Evolutionary conservation across 2,329 filamentous ascomycete genomes (phyloP), one percentile per base, ranked within the genome.

Genomic region (Verruconis gallopava): DNA sequence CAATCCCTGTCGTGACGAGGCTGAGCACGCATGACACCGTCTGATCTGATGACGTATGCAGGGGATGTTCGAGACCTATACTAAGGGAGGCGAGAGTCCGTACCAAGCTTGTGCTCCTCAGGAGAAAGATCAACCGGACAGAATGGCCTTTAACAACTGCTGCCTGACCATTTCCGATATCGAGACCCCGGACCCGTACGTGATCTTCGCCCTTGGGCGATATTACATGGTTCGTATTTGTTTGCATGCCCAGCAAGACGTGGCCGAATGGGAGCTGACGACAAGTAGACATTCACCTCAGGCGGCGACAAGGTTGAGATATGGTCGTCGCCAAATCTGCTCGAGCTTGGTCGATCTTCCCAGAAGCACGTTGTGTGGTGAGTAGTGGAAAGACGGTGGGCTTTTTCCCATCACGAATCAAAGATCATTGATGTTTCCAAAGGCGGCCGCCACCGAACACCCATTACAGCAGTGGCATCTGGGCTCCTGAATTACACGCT

Each of bases 401-500:
- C n/a, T n/a, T n/a, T n/a, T n/a, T n/a, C n/a, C n/a, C n/a, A n/a
- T n/a, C n/a, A n/a, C n/a, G n/a, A n/a, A n/a, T n/a, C n/a, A n/a
- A n/a, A n/a, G n/a, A n/a, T n/a, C n/a, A n/a, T n/a, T n/a, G n/a
- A n/a, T n/a, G n/a, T n/a, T n/a, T n/a, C n/a, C n/a, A n/a, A 45
- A 55, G 58, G 58, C 59, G 59, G 15, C 65, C 68, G 21, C 54
- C 63, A 0, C 62, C 61, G 11, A 54, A 63, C 44, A 60, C 59
- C 6, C 53, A 56, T 14, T 66, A 64, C 58, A 63, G 60, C 5
- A 63, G 56, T 32, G 63, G 62, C 47, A 56, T 75, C 21, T 75
- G 71, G 71, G 71, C 71, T 0, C 71, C 71, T 1, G 71, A 75
- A 55, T 59, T 75, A 1, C 71, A 75, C 51, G 54, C 54, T 37